Base-by-base conservation (phyloP, 768 basidiomycete genomes). In the Auricularia auricula-judae region DNA sequence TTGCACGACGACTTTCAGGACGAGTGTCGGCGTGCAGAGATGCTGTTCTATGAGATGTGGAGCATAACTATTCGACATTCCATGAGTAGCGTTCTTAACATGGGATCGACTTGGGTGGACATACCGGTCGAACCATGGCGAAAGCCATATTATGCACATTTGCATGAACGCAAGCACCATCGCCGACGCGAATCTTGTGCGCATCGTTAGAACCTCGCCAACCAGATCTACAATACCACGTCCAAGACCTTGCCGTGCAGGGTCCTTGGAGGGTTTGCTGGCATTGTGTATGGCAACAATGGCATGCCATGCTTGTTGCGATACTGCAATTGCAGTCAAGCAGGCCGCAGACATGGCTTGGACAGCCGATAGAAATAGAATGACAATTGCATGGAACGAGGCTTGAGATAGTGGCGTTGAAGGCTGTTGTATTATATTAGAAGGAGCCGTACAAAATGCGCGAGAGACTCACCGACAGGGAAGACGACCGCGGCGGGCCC, bases 351-450 rank as follows among this genome's bases (percentile, higher is more conserved):
- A 91, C 39, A 92, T 73, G 4, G 81, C 78, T 68, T 91, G 90
- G 14, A 93, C 79, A 35, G 85, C 80, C 12, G 92, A 89, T 23
- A 95, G 86, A 21, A 89, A 74, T 66, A 88, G 72, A 56, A 93
- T 80, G 62, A 89, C 76, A 44, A 91, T 72, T 61, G 77, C 77
- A 43, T 87, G 82, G 63, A 85, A 77, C 29, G 79, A 76, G 63
- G 72, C n/a, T 70, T 36, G 68, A 16, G 73, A 53, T 43, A 68
- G 71, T 63, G 71, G 70, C n/a, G 68, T 61, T 63, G 70, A 51
- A 39, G 69, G 67, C 69, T 76, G 65, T 62, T 66, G 71, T 33
- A 62, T 64, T 67, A 66, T 67, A 5, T 51, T 10, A 51, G 47
- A 18, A 42, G 39, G 8, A 14, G 56, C 44, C 36, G 4, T 67